These are phyloP conservation scores for Talaromyces sp. DNA, from an alignment of 2,329 filamentous ascomycete genomes.

Conservation along the genomic window DNA sequence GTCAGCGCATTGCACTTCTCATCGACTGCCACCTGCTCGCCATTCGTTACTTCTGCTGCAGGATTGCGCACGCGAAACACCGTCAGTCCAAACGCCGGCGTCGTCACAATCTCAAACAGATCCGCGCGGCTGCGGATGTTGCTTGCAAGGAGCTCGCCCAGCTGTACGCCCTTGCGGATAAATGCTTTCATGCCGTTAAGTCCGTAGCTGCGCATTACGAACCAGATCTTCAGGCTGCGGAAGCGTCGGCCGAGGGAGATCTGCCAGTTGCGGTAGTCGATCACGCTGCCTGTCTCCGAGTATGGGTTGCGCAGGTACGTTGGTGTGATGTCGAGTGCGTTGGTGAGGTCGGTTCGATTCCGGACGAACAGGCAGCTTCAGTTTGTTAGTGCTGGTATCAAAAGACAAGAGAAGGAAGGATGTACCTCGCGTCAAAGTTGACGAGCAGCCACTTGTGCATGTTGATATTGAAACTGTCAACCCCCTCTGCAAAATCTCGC, in stretches of 20 bases:
- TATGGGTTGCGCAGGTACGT: constrained; percentile 78
- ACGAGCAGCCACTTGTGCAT: constrained; percentile 97
- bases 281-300: constrained; percentile 77
- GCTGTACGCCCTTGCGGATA: constrained; percentile 61
- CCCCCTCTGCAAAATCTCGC: constrained; percentile 52
- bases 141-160: constrained; percentile 66
- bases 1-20: constrained; percentile 63
- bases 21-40: constrained; percentile 20
- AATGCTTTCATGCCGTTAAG: constrained; percentile 69
- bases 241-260: constrained; percentile 88
- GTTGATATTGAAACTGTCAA: constrained; percentile 91
- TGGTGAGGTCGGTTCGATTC: constrained; percentile 68
- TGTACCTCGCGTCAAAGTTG: constrained; percentile 71
- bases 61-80: constrained; percentile 62
- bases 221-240: constrained; percentile 89
- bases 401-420: constrained; percentile 12
- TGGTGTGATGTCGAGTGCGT: constrained; percentile 72
- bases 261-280: constrained; percentile 96
- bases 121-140: constrained; percentile 58
- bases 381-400: constrained; percentile 1
- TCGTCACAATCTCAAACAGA: constrained; percentile 70
- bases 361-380: constrained; percentile 74
- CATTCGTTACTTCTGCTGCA: not conserved
- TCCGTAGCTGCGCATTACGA: constrained; percentile 80
- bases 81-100: constrained; percentile 71